Conservation (phyloP, 1,284 basidiomycete species). For the Cutaneotrichosporon arboriforme region DNA sequence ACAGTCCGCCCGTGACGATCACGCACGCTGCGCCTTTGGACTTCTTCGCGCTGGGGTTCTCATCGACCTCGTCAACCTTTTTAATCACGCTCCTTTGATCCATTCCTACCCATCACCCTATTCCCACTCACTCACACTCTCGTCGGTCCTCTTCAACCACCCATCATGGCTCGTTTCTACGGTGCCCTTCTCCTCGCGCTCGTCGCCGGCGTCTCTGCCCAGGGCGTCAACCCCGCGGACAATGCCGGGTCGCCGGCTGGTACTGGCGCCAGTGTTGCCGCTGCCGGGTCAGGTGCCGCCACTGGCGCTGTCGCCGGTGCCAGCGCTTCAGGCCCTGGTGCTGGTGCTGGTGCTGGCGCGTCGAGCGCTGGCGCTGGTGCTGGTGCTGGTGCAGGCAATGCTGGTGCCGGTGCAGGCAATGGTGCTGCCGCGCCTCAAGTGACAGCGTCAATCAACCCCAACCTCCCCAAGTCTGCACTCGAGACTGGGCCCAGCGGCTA, state of each 20-base stretch:
- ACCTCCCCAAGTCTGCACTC: slow-evolving; percentile 30
- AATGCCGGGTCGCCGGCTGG: no score
- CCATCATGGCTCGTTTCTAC: not conserved
- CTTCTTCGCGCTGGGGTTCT: no score
- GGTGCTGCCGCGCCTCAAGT: slow-evolving; percentile 2
- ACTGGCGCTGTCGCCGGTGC: not conserved
- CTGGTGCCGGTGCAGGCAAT: slow-evolving; percentile 4
- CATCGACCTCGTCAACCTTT: not conserved
- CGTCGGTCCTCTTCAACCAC: no score
- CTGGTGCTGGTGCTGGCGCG: slow-evolving; percentile 2
- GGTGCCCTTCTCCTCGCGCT: slow-evolving; percentile 16
- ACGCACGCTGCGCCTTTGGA: no score
- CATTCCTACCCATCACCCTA: not conserved
- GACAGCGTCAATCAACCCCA: slow-evolving; percentile 18
- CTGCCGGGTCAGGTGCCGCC: no score
- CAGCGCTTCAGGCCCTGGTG: not conserved
- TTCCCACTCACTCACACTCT: not conserved
- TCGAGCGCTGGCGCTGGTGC: slow-evolving; percentile 1
- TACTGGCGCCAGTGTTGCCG: no score
- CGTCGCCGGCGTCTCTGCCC: slow-evolving; percentile 16
- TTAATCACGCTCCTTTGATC: not conserved
- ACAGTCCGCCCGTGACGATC: no score
- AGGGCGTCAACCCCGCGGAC: no score
- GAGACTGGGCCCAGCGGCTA: slow-evolving; percentile 29
- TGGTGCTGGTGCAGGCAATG: not conserved